Conservation (phyloP, 2,329 filamentous ascomycete genomes). For the Fusarium lyarnte region DNA sequence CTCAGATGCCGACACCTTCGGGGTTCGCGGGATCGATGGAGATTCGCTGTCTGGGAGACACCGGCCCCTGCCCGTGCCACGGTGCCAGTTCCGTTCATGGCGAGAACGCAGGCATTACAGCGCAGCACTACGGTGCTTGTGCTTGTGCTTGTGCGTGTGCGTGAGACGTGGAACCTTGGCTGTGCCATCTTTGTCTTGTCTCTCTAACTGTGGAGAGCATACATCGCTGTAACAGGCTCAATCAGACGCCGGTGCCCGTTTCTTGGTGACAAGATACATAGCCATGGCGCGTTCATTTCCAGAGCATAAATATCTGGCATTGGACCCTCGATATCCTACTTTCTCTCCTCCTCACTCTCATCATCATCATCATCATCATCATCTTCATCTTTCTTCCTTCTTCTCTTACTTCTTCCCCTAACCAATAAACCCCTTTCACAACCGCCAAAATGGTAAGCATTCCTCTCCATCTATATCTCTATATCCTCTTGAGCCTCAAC, state of each 20-base stretch:
- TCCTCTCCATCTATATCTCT: neutral
- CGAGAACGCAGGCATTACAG: slow-evolving; percentile 8
- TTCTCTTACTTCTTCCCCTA: slow-evolving; percentile 24
- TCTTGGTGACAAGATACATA: slow-evolving; percentile 20
- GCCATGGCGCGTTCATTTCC: slow-evolving; percentile 19
- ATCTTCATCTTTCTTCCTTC: slow-evolving; percentile 30
- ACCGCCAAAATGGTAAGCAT: slow-evolving; percentile 45
- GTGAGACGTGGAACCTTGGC: slow-evolving; percentile 38
- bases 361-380: slow-evolving; percentile 30
- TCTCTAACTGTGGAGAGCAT: slow-evolving; percentile 1
- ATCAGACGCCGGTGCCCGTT: slow-evolving; percentile 21
- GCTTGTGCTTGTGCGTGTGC: slow-evolving; percentile 2
- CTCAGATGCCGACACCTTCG: slow-evolving; percentile 40
- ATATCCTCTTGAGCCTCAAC: slow-evolving; percentile 20
- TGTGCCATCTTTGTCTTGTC: slow-evolving; percentile 13
- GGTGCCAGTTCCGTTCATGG: slow-evolving; percentile 32
- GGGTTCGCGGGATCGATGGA: slow-evolving; percentile 43
- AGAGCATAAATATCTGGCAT: slow-evolving; percentile 43
- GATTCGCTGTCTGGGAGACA: slow-evolving; percentile 35
- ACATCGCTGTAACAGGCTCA: slow-evolving; percentile 21
- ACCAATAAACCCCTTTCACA: slow-evolving; percentile 24
- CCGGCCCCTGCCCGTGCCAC: slow-evolving; percentile 23
- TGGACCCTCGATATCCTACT: slow-evolving; percentile 22
- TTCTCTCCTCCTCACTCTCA: slow-evolving; percentile 31
- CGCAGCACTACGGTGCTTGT: slow-evolving; percentile 2